These are phyloP conservation scores for Xylaria sp. DNA, from an alignment of 2,329 filamentous ascomycete species.

Conservation along the genomic window DNA sequence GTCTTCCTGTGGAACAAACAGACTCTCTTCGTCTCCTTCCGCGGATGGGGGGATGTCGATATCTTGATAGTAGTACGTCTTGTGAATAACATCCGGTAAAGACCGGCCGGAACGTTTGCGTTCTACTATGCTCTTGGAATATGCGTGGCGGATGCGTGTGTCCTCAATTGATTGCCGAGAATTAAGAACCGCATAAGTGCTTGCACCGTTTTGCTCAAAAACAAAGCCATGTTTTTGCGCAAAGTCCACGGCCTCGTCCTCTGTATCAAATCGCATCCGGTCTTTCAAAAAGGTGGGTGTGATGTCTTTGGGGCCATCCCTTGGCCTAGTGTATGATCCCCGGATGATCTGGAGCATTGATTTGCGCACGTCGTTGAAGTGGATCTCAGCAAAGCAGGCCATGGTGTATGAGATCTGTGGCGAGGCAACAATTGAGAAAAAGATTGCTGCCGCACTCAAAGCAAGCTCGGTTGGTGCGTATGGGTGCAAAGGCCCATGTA, in stretches of 20 bases:
- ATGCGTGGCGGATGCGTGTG: constrained; percentile 49
- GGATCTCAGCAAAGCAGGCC: constrained; percentile 64
- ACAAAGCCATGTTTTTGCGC: constrained; percentile 53
- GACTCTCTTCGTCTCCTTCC: constrained; percentile 19
- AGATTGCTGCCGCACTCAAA: constrained; percentile 46
- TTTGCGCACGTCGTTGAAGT: constrained; percentile 57
- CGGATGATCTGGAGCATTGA: constrained; percentile 52
- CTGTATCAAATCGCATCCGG: constrained; percentile 61
- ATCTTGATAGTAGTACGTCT: constrained; percentile 42
- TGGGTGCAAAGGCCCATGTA: constrained; percentile 53
- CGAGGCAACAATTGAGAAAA: constrained; percentile 56
- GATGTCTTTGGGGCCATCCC: constrained; percentile 55
- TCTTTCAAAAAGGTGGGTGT: constrained; percentile 51
- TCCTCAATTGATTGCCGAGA: constrained; percentile 42
- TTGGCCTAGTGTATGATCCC: constrained; percentile 50
- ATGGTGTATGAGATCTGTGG: constrained; percentile 59
- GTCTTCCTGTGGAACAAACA: constrained; percentile 27
- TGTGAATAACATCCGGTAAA: constrained; percentile 52
- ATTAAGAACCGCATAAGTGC: constrained; percentile 42
- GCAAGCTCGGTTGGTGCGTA: constrained; percentile 44
- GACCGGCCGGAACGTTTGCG: constrained; percentile 49
- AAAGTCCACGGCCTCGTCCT: constrained; percentile 61
- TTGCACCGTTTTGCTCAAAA: constrained; percentile 40
- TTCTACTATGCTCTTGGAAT: constrained; percentile 54
- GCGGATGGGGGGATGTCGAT: not conserved